Conservation (phyloP, 768 basidiomycete genomes). For the Melanogaster broomeanus region DNA sequence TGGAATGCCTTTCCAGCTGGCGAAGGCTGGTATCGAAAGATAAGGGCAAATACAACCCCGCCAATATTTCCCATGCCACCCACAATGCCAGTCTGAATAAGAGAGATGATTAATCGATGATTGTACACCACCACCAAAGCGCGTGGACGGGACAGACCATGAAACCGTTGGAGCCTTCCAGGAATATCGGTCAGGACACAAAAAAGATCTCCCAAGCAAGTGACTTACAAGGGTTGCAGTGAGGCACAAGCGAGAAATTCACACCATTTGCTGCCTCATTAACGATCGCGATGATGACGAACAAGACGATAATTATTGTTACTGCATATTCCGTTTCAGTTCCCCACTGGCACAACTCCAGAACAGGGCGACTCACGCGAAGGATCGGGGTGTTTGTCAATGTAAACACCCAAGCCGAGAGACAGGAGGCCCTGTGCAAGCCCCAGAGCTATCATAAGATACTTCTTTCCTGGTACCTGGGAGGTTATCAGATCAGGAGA, state of each 20-base stretch:
- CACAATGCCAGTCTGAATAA: constrained; percentile 36
- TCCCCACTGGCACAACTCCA: too few species aligned
- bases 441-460: constrained; percentile 44
- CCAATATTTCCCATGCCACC: constrained; percentile 43
- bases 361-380: constrained; percentile 15
- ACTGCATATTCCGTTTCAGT: constrained; percentile 16
- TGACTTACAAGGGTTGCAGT: constrained; percentile 45
- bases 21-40: constrained; percentile 47
- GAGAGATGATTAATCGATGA: too few species aligned
- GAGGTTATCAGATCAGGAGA: not conserved
- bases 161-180: constrained; percentile 32
- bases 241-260: constrained; percentile 52
- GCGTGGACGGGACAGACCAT: constrained; percentile 34
- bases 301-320: constrained; percentile 37
- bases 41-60: constrained; percentile 48
- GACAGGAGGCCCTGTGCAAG: constrained; percentile 44
- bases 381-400: constrained; percentile 22
- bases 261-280: constrained; percentile 51
- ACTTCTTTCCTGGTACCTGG: constrained; percentile 46
- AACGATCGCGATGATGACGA: constrained; percentile 39
- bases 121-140: not conserved
- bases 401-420: constrained; percentile 49
- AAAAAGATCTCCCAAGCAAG: constrained; percentile 5
- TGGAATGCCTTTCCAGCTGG: constrained; percentile 46
- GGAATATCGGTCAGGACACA: not conserved